Evolutionary conservation across 495 filamentous ascomycete species (phyloP).

Genomic region (Staphylotrichum longicolle): DNA sequence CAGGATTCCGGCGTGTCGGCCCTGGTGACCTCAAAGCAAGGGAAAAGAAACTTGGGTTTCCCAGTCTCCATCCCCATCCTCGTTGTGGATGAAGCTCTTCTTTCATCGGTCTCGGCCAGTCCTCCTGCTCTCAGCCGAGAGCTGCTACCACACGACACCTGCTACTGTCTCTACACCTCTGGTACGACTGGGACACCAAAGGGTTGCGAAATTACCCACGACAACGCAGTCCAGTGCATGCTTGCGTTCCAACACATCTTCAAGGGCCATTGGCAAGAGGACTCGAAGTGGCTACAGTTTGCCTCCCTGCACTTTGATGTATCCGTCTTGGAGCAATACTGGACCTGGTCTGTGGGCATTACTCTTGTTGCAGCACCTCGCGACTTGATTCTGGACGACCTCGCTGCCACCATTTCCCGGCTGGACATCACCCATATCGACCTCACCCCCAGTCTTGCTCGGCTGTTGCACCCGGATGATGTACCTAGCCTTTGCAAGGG

Average conservation of each 20-base stretch:
- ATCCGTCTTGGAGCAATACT: conserved; percentile 82
- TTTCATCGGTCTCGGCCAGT: conserved; percentile 29
- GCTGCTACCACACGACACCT: conserved; percentile 48
- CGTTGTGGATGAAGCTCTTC: conserved; percentile 36
- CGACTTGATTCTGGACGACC: conserved; percentile 74
- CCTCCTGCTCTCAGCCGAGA: conserved; percentile 26
- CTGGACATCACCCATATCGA: conserved; percentile 85
- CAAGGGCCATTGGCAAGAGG: conserved; percentile 59
- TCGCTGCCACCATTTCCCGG: conserved; percentile 63
- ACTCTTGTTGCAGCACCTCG: conserved; percentile 72
- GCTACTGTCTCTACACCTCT: conserved; percentile 77
- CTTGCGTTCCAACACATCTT: conserved; percentile 71
- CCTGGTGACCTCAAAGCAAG: conserved; percentile 45
- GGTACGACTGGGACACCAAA: conserved; percentile 82
- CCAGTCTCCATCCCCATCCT: conserved; percentile 37
- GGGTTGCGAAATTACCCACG: conserved; percentile 71
- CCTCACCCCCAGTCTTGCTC: conserved; percentile 68
- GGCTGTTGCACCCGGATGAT: conserved; percentile 59
- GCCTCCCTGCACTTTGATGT: conserved; percentile 89
- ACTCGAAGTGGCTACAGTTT: conserved; percentile 81
- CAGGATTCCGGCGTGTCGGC: conserved; percentile 56
- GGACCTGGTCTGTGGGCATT: conserved; percentile 84
- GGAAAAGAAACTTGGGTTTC: conserved; percentile 32
- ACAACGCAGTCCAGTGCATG: conserved; percentile 74
- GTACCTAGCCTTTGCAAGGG: conserved; percentile 65